These are phyloP conservation scores for Eucalyptus victrix DNA, from an alignment of 345 rosid species.

Conservation along the genomic window DNA sequence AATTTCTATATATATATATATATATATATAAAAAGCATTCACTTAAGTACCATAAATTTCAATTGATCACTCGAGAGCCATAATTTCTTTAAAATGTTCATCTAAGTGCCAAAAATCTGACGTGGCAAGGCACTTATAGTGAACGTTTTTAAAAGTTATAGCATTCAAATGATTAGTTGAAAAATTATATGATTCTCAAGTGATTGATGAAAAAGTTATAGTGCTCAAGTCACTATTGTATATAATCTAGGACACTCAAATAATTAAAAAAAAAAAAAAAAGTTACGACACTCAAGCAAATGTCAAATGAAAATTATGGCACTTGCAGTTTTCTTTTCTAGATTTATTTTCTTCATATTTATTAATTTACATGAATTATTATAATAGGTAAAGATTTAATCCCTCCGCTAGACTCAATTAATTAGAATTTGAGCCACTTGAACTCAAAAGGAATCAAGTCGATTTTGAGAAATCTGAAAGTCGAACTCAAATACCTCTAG, in stretches of 20 bases:
- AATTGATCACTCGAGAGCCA: too few species aligned
- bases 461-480: background rate
- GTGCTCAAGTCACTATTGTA: background rate
- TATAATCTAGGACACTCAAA: background rate
- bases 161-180: too few species aligned
- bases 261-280: too few species aligned
- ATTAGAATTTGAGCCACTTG: background rate
- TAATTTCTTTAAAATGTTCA: too few species aligned
- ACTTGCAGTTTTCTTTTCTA: background rate
- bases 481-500: background rate
- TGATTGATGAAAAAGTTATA: background rate
- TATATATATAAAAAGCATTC: too few species aligned
- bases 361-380: background rate
- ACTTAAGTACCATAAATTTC: background rate
- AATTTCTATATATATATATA: too few species aligned
- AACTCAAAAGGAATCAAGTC: background rate
- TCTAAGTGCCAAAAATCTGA: background rate
- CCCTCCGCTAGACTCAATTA: background rate
- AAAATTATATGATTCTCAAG: too few species aligned
- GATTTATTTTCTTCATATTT: background rate
- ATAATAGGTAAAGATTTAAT: background rate
- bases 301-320: background rate
- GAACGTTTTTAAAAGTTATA: too few species aligned
- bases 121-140: background rate
- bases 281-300: background rate